Conservation (phyloP, 2,329 filamentous ascomycete genomes). For the Aureobasidium uvarum region DNA sequence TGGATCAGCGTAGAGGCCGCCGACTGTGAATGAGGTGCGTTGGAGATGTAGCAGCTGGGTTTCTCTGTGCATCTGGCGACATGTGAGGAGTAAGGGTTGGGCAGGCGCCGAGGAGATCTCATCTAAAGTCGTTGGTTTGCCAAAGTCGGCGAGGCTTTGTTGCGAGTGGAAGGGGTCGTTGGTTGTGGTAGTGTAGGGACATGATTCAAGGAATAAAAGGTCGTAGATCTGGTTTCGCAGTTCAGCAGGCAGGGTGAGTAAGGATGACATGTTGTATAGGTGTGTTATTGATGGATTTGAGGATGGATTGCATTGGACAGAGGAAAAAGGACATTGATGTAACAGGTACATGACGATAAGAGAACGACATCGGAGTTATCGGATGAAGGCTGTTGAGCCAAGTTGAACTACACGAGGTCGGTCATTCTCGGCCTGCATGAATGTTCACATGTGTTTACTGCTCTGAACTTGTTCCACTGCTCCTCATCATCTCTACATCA, state of each 20-base stretch:
- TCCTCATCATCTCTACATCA: neutral
- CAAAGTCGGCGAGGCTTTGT: slow-evolving; percentile 1
- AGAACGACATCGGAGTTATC: slow-evolving; percentile 18
- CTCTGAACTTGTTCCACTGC: neutral
- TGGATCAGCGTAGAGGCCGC: slow-evolving; percentile 33
- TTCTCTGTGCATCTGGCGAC: slow-evolving; percentile 25
- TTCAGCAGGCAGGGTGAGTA: slow-evolving; percentile 28
- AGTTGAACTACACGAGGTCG: neutral
- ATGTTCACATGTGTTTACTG: neutral
- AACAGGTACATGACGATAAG: slow-evolving; percentile 12
- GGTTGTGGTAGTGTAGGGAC: slow-evolving; percentile 11
- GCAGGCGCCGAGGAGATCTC: neutral
- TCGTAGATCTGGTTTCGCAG: slow-evolving; percentile 29
- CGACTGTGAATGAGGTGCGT: slow-evolving; percentile 35
- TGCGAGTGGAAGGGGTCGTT: neutral
- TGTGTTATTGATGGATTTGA: neutral
- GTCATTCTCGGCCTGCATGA: neutral
- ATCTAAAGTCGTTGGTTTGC: slow-evolving; percentile 6
- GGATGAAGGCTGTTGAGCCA: neutral
- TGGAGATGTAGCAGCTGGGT: slow-evolving; percentile 36
- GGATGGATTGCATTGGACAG: neutral
- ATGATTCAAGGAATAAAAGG: slow-evolving; percentile 22
- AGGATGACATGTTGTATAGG: slow-evolving; percentile 10
- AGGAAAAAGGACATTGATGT: slow-evolving; percentile 21
- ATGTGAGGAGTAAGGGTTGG: slow-evolving; percentile 18